Evolutionary conservation across 805 yeast species (phyloP).

Genomic region (Teunomyces cretensis): DNA sequence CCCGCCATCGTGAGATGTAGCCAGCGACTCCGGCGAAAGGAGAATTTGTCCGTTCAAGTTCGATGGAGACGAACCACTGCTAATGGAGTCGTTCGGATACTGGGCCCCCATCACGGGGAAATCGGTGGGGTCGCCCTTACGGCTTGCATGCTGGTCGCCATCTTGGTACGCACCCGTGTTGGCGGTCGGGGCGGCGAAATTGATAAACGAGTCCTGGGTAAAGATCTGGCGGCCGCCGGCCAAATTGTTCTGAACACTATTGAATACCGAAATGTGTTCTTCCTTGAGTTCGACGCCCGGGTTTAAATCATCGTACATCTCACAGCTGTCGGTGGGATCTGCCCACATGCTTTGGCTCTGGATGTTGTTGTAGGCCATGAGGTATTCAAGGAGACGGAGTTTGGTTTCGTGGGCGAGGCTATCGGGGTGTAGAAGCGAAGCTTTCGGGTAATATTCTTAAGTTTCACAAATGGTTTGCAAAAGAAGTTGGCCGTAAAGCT

Average conservation of each 20-base stretch:
- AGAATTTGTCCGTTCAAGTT: not conserved
- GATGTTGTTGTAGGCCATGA: not conserved
- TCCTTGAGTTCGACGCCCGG: constrained; percentile 4
- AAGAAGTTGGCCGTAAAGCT: too few relatives aligned
- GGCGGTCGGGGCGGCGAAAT: not conserved
- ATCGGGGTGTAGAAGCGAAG: too few relatives aligned
- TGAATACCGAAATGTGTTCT: constrained; percentile 6
- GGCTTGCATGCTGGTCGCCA: not conserved
- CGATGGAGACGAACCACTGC: not conserved
- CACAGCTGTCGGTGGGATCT: not conserved
- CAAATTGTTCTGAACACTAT: not conserved
- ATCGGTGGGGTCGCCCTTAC: not conserved
- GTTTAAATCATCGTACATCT: not conserved
- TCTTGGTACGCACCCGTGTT: not conserved
- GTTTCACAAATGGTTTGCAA: too few relatives aligned
- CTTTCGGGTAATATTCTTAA: too few relatives aligned
- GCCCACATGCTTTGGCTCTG: not conserved
- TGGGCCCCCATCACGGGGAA: not conserved
- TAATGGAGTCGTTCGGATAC: not conserved
- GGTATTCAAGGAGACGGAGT: not conserved
- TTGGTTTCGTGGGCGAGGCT: not conserved
- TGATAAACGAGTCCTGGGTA: not conserved
- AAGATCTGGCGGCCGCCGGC: not conserved
- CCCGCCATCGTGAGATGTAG: constrained; percentile 2
- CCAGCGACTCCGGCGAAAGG: constrained; percentile 8